Conservation (phyloP, 2,329 filamentous ascomycete genomes). For the Arthrinium puccinioides region DNA sequence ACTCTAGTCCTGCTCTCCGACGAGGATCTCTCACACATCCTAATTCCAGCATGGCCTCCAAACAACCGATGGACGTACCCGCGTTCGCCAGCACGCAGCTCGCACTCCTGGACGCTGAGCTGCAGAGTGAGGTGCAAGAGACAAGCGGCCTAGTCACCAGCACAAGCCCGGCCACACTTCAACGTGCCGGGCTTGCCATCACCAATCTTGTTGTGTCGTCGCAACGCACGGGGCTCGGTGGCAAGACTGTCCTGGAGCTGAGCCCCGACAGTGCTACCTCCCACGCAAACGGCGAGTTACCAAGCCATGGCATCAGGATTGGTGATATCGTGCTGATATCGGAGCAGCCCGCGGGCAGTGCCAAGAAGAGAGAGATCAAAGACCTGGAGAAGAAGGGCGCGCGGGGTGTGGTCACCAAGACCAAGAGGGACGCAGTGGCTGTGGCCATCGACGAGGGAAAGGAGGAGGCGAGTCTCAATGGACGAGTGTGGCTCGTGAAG, state of each 20-base stretch:
- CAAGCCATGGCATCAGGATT: conserved; percentile 67
- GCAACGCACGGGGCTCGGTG: conserved; percentile 82
- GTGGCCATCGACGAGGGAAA: conserved; percentile 65
- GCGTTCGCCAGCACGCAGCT: conserved; percentile 67
- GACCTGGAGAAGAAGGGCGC: conserved; percentile 63
- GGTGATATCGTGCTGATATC: conserved; percentile 74
- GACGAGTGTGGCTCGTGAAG: conserved; percentile 57
- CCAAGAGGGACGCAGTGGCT: conserved; percentile 49
- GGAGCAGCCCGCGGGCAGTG: conserved; percentile 66
- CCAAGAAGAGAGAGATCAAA: conserved; percentile 64
- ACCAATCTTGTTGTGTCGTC: conserved; percentile 67
- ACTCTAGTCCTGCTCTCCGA: too few species aligned
- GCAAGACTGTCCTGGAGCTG: conserved; percentile 84
- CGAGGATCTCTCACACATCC: too few species aligned
- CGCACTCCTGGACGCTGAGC: conserved; percentile 61
- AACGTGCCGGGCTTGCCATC: conserved; percentile 72
- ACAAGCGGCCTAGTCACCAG: conserved; percentile 60
- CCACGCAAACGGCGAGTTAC: conserved; percentile 41
- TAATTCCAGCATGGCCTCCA: conserved; percentile 28
- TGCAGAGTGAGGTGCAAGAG: conserved; percentile 64
- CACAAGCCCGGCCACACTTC: conserved; percentile 61
- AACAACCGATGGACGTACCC: conserved; percentile 50
- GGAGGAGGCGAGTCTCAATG: conserved; percentile 34
- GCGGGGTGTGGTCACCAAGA: conserved; percentile 63
- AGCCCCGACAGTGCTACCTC: conserved; percentile 61